Evolutionary conservation across 169 alveolate genomes (phyloP).

Genomic region (Condylostoma magnum): DNA sequence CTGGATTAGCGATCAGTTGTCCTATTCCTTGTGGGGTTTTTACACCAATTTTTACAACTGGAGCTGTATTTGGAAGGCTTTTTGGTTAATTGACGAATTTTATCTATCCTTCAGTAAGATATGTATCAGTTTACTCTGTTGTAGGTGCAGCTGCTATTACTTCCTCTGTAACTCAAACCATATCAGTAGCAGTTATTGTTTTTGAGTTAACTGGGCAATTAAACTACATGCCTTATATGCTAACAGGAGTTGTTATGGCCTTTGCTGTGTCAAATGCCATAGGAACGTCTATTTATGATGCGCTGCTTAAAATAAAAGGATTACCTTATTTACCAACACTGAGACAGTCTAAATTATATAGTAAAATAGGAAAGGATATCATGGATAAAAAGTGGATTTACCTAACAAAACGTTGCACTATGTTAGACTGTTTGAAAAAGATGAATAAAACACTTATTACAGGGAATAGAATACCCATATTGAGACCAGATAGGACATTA

Average conservation of each 20-base stretch:
- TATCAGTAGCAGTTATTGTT: slow-evolving; percentile 75
- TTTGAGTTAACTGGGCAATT: slow-evolving; percentile 77
- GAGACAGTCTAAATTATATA: slow-evolving; percentile 35
- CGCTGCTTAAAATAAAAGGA: slow-evolving; percentile 63
- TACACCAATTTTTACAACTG: slow-evolving; percentile 70
- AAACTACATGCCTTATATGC: slow-evolving; percentile 63
- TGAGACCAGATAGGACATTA: slow-evolving; percentile 39
- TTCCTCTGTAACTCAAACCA: slow-evolving; percentile 73
- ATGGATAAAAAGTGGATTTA: slow-evolving; percentile 50
- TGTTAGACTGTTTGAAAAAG: slow-evolving; percentile 38
- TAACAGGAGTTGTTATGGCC: slow-evolving; percentile 67
- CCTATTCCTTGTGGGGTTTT: slow-evolving; percentile 79
- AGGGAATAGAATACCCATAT: slow-evolving; percentile 60
- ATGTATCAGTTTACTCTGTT: slow-evolving; percentile 69
- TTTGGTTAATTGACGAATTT: slow-evolving; percentile 48
- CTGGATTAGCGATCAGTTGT: slow-evolving; percentile 59
- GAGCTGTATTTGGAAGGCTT: slow-evolving; percentile 77
- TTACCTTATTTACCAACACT: slow-evolving; percentile 80
- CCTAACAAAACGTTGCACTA: slow-evolving; percentile 39
- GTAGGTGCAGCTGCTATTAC: slow-evolving; percentile 77
- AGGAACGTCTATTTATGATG: slow-evolving; percentile 64
- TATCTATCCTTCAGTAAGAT: slow-evolving; percentile 41
- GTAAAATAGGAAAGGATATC: slow-evolving; percentile 47
- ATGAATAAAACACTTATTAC: slow-evolving; percentile 40
- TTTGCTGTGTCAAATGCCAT: slow-evolving; percentile 55